Conservation (phyloP, 768 basidiomycete genomes). For the Glaciozyma antarctica region DNA sequence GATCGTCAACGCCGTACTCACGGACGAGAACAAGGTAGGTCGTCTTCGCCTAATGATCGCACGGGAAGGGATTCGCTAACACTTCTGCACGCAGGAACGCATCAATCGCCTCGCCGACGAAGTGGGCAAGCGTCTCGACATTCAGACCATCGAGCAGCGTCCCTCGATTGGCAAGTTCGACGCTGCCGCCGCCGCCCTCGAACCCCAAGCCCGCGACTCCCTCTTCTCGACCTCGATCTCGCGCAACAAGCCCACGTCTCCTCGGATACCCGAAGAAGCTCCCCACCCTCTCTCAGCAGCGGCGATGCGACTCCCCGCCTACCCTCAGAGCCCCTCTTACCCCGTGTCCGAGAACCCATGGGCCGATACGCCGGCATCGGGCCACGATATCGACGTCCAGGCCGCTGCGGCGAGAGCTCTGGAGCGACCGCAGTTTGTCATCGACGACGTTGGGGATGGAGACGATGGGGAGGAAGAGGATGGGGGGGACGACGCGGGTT, state of each 20-base stretch:
- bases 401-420: slow-evolving; percentile 33
- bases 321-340: slow-evolving; percentile 11
- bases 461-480: slow-evolving; percentile 36
- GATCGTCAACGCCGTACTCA: slow-evolving; percentile 78
- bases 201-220: slow-evolving; percentile 79
- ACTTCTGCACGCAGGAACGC: slow-evolving; percentile 47
- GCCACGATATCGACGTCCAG: slow-evolving; percentile 41
- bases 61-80: background rate
- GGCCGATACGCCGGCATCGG: slow-evolving; percentile 29
- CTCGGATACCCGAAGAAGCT: background rate
- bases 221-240: slow-evolving; percentile 45
- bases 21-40: slow-evolving; percentile 64
- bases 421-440: slow-evolving; percentile 92
- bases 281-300: slow-evolving; percentile 25
- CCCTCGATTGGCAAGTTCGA: slow-evolving; percentile 82
- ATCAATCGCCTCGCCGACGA: slow-evolving; percentile 90
- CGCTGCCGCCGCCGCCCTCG: slow-evolving; percentile 52
- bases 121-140: slow-evolving; percentile 86
- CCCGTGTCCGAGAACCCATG: slow-evolving; percentile 18
- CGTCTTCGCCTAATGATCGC: no score
- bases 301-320: slow-evolving; percentile 24
- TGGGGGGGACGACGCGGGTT: slow-evolving; percentile 13
- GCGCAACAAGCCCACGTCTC: background rate
- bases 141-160: slow-evolving; percentile 58
- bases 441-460: slow-evolving; percentile 82